Evolutionary conservation across 2,329 filamentous ascomycete genomes (phyloP), one percentile per base, ranked within the genome.

Genomic region (Neonectria coccinea): DNA sequence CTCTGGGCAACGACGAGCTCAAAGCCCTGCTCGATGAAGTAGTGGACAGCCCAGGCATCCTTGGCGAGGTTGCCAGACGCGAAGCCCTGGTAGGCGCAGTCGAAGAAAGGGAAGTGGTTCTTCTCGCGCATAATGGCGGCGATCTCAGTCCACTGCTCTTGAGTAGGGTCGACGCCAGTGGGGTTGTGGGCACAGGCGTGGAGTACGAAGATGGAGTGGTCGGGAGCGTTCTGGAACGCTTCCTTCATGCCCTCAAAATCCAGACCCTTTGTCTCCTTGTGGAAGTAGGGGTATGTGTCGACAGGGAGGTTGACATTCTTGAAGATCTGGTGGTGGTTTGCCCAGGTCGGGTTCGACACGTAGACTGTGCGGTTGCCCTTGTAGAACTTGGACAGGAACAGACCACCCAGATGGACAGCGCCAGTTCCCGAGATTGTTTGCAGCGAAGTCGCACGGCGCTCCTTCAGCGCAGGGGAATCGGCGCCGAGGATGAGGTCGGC

Each of bases 241-340:
- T 83, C 79, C 78, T 93, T 89, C 91, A 98, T 94, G 81, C 94
- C 95, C 65, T 92, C 89, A 76, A 97, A 94, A 81, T 98, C 94
- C 56, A 99, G 90, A 54, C 93, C 94, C 79, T 93, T 94, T 70
- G 94, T 97, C 77, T 92, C 79, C 78, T 93, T 89, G 79, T 90
- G 91, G 84, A 97, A 99, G 86, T 99, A 99, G 54, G 95, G 96
- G 83, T 99, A 99, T 70, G 88, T 88, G 72, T 90, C 90, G 74
- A 93, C 88, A 36, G 88, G 83, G 31, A 98, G 85, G 73, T 88
- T 86, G 76, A 97, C 94, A 78, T 98, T 98, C 81, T 85, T 88
- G 84, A 99, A 97, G 85, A 99, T 97, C 81, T 98, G 96, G 84
- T 97, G 91, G 89, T 99, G 96, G 84, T 99, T 99, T 72, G 92